These are phyloP conservation scores for Talaromyces verruculosus DNA, from an alignment of 2,329 filamentous ascomycete species.

Conservation along the genomic window DNA sequence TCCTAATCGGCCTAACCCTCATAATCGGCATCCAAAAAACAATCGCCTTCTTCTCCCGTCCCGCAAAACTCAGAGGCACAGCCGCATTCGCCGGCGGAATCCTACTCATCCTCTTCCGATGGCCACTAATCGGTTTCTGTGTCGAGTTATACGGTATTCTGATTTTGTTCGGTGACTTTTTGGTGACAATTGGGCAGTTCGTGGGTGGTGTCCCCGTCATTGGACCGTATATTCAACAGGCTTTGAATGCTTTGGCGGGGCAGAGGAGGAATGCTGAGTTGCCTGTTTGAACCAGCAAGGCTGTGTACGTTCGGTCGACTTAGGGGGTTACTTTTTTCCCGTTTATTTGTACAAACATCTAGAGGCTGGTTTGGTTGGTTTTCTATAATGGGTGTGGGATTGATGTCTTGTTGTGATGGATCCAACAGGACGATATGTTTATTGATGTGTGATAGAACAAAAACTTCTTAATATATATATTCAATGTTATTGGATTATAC, in stretches of 20 bases:
- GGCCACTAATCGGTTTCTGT: constrained; percentile 87
- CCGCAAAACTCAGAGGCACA: constrained; percentile 89
- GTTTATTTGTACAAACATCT: not conserved
- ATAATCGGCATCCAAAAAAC: constrained; percentile 94
- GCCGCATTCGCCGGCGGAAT: constrained; percentile 84
- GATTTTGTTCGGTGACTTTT: constrained; percentile 92
- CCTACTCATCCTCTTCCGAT: constrained; percentile 78
- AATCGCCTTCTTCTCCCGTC: constrained; percentile 87
- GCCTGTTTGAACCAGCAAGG: constrained; percentile 28
- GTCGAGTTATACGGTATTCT: constrained; percentile 92
- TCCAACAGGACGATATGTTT: not conserved
- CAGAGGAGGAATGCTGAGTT: constrained; percentile 73
- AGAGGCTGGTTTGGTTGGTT: not conserved
- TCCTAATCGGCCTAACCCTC: constrained; percentile 91
- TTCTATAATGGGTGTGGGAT: not conserved
- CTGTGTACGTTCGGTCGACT: not conserved
- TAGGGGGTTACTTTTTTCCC: not conserved
- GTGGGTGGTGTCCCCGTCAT: constrained; percentile 80
- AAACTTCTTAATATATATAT: constrained; percentile 2
- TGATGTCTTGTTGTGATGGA: constrained; percentile 4
- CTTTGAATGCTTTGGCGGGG: constrained; percentile 68
- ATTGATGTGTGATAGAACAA: not conserved
- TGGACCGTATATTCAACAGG: constrained; percentile 77
- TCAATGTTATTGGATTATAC: not conserved
- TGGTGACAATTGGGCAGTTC: constrained; percentile 87